Evolutionary conservation across 1,284 basidiomycete genomes (phyloP).

Genomic region (Exobasidium cylindrosporum): DNA sequence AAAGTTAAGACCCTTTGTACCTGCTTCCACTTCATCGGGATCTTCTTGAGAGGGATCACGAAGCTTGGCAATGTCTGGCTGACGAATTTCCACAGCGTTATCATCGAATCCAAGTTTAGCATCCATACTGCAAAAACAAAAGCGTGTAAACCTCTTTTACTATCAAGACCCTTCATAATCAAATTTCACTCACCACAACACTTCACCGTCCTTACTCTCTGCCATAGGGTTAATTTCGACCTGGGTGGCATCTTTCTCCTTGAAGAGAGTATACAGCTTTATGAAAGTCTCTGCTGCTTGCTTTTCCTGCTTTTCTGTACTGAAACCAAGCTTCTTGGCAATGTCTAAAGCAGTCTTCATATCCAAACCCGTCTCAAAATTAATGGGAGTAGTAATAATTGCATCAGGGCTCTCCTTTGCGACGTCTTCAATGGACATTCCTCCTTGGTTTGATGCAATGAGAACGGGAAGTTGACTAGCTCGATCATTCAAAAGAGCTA

Average conservation of each 20-base stretch:
- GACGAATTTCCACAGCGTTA: constrained; percentile 93
- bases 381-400: constrained; percentile 92
- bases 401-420: constrained; percentile 93
- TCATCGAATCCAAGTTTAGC: constrained; percentile 99
- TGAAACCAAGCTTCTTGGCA: constrained; percentile 89
- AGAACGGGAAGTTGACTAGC: constrained; percentile 83
- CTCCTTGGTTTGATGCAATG: constrained; percentile 79
- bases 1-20: constrained; percentile 84
- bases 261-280: constrained; percentile 94
- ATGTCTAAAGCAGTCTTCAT: constrained; percentile 71
- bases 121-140: too few species aligned
- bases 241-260: constrained; percentile 98
- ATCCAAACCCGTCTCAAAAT: constrained; percentile 79
- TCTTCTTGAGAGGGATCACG: constrained; percentile 95
- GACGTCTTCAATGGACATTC: constrained; percentile 92
- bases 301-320: constrained; percentile 69
- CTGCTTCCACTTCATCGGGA: constrained; percentile 81
- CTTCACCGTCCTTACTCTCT: constrained; percentile 86
- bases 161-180: constrained; percentile 58
- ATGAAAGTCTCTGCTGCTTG: constrained; percentile 88
- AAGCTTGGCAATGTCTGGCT: constrained; percentile 82
- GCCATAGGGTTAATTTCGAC: constrained; percentile 99
- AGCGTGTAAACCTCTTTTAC: constrained; percentile 60
- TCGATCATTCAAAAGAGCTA: constrained; percentile 95
- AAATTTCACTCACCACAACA: too few species aligned